Base-by-base conservation (phyloP, 1,284 basidiomycete species). In the Apiotrichum montevideense region DNA sequence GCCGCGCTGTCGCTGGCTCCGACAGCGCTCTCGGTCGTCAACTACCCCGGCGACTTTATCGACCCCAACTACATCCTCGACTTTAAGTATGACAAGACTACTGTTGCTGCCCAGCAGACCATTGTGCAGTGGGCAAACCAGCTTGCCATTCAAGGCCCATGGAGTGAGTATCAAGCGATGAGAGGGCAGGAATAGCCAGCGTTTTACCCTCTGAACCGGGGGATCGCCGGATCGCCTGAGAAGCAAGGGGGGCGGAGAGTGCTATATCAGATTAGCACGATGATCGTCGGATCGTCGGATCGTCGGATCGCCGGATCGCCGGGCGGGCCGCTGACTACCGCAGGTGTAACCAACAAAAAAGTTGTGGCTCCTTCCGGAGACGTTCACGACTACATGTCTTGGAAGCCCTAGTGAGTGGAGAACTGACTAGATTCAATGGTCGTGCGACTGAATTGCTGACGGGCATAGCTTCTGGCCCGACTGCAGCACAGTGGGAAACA, bases 401-500 rank as follows among this genome's bases (percentile, higher is more conserved):
- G 56, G 59, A 55, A 46, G 39, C 59, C 59, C 4, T 61, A 61
- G 55, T 56, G 35, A 39, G 54, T 56, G 3, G 21, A 21, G 21
- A 21, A 21, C 21, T 21, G 21, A 21, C 21, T 21, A 21, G 21
- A 21, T 21, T 21, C 21, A 21, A 21, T 21, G 21, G 21, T 21
- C 21, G 21, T 21, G 21, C 21, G 13, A 39, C 37, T 39, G 37
- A 39, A 7, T 39, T 39, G 35, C n/a, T 35, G 21, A 21, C 21
- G 21, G 21, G 21, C 21, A 21, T 21, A 51, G 41, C 61, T 54
- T 45, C 50, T 65, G 66, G 66, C 66, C 63, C 29, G 52, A 65
- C 58, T 67, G 66, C 44, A 37, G 60, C 9, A 29, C 43, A 8
- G 62, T 53, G 6, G 59, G 53, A 41, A 67, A 67, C 63, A 64